phyloP scores from a whole-genome alignment of 129 eudicot species.

The Glebionis coronaria region DNA sequence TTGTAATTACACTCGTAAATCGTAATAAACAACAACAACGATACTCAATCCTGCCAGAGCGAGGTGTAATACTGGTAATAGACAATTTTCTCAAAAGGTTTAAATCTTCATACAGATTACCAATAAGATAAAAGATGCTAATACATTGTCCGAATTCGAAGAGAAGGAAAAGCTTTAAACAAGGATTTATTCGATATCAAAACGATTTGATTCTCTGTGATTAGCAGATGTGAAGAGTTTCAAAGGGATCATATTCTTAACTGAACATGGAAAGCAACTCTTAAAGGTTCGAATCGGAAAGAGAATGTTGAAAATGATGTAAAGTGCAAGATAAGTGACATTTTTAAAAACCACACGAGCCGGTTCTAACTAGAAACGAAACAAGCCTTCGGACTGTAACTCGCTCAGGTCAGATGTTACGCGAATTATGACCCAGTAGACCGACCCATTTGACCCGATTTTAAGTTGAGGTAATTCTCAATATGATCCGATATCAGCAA shows the following conservation, averaged over 20 bases:
- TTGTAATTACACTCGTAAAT: no score
- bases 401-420: no score
- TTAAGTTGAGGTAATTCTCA: no score
- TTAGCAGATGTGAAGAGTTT: neutral
- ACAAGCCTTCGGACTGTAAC: no score
- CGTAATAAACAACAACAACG: no score
- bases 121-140: no score
- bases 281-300: neutral
- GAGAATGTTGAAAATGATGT: slow-evolving; percentile 4
- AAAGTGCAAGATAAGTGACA: neutral
- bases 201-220: slow-evolving; percentile 8
- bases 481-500: neutral
- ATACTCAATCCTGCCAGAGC: no score
- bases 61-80: no score
- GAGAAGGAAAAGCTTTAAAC: neutral
- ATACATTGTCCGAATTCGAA: neutral
- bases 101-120: neutral
- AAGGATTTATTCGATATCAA: slow-evolving; percentile 9
- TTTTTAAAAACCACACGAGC: neutral
- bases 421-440: no score
- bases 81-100: no score
- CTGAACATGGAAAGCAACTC: slow-evolving; percentile 3
- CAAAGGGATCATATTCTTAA: slow-evolving; percentile 29
- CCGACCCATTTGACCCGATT: neutral
- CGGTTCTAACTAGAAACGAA: neutral